Evolutionary conservation across 2,329 filamentous ascomycete genomes (phyloP), one percentile per base, ranked within the genome.

Genomic region (Aspergillus clavatus): DNA sequence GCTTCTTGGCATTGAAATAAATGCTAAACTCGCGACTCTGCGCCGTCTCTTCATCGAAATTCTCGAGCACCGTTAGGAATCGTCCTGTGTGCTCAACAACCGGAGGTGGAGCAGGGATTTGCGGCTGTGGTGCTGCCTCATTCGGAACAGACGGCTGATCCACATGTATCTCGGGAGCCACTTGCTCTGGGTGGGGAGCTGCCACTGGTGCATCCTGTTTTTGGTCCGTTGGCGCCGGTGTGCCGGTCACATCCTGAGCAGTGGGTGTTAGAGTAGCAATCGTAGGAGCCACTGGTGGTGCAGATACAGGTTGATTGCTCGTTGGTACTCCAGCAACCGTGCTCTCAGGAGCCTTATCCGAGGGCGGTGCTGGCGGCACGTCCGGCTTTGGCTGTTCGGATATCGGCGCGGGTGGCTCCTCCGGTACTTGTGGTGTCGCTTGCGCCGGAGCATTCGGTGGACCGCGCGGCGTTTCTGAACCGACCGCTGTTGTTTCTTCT

Each of bases 11-110:
- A 47, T 75, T 75, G 54, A 82, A 78, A 42, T 83, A 73, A 29
- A 82, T 73, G 51, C 74, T 75, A 35, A 73, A 76, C 48, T 81
- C 66, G 47, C 71, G 75, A 36, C 75, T 69, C 42, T 79, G 74
- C 45, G 76, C 75, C 40, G 77, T 74, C 53, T 76, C 74, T 37
- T 76, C 68, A 43, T 79, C 74, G 57, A 82, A 80, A 39, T 77
- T 73, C 54, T 79, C 72, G 8, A 87, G 72, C 42, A 81, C 77
- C 5, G 83, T 70, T 7, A 83, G 71, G 42, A 78, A 78, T 23
- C 80, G 75, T 14, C 77, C 75, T 7, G 76, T 76, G 23, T 78
- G 65, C 57, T 73, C 75, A 50, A 75, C 70, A 11, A 70, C 56
- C 43, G 65, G 58, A 38, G 63, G 64, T n/a, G 58, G 52, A 19